These are phyloP conservation scores for Candida awuae DNA, from an alignment of 805 yeast genomes.

Conservation along the genomic window DNA sequence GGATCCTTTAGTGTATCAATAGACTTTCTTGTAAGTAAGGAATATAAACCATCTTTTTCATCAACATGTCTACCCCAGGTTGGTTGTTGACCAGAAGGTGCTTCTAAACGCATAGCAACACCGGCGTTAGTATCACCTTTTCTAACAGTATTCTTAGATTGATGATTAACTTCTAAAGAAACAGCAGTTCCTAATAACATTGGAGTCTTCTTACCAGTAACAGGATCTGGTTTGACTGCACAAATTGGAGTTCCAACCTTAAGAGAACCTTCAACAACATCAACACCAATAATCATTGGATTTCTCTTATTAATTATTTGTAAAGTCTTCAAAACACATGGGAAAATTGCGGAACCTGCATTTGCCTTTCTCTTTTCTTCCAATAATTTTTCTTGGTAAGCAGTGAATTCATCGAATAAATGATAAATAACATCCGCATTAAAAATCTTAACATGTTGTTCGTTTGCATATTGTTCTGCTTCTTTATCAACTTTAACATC, in stretches of 20 bases:
- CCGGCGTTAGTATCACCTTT: conserved; percentile 97
- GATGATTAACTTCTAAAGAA: conserved; percentile 95
- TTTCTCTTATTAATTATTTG: conserved; percentile 97
- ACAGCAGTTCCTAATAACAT: conserved; percentile 79
- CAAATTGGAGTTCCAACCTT: conserved; percentile 93
- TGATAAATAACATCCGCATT: conserved; percentile 96
- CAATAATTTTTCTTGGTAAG: conserved; percentile 78
- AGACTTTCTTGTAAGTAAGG: conserved; percentile 82
- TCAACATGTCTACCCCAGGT: conserved; percentile 99
- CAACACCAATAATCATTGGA: conserved; percentile 99
- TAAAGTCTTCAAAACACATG: conserved; percentile 87
- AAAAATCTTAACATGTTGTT: conserved; percentile 85
- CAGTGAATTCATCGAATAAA: conserved; percentile 88
- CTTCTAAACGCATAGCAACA: conserved; percentile 96
- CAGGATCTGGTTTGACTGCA: conserved; percentile 84
- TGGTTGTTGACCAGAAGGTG: conserved; percentile 88
- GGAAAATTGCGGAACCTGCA: conserved; percentile 84
- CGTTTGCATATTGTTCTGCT: conserved; percentile 96
- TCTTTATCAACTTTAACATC: conserved; percentile 96
- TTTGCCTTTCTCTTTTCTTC: conserved; percentile 88
- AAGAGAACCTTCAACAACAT: conserved; percentile 83
- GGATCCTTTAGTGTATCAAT: conserved; percentile 97
- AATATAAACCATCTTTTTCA: conserved; percentile 83
- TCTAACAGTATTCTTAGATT: conserved; percentile 67
- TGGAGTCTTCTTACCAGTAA: conserved; percentile 63